Base-by-base conservation (phyloP, 805 yeast species). In the Candida arabinofermentans region DNA sequence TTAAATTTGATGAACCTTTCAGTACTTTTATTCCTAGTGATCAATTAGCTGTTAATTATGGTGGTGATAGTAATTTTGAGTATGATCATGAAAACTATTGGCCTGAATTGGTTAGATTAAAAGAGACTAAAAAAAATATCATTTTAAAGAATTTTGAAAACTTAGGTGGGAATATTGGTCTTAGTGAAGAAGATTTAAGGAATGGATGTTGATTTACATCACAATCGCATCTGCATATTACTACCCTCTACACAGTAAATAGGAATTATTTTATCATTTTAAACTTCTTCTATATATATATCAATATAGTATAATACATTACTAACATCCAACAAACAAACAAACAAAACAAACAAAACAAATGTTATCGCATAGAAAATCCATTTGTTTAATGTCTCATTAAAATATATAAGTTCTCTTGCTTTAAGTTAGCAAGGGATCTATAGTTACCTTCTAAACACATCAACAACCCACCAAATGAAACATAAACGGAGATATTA, bases 371-470 rank as follows among this genome's bases (percentile, higher is more conserved):
- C 27, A 9, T 22, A 16, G 27, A 24, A 27, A 3, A 8, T 16
- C 38, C 8, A 18, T 6, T 14, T 8, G 2, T 27, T 41, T 42
- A 63, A 47, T 57, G 84, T 72, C 99, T 89, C 58, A 91, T 83
- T 62, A 93, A 74, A 56, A 93, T 72, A 69, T 90, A 93, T 50
- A 95, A 83, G 61, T 86, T 88, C 60, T 91, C 98, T 70, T 91
- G 98, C 66, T 91, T 93, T 65, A 93, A 79, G 55, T 80, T 74
- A 40, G 91, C 85, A 58, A 93, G 77, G 36, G 85, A 83, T 65
- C 97, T 81, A 70, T 90, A 93, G 43, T 87, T 86, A 54, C 99
- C 99, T 68, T 93, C 98, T 50, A 93, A 72, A 58, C 97, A 84
- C 80, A 91, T 76, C 54, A 93, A 73, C 55, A 93, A 75, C 4